Percentiles rank a stretch among this genome's conserved stretches.
phyloP scores from a whole-genome alignment of 805 yeast species.

The Zygosaccharomyces rouxii region DNA sequence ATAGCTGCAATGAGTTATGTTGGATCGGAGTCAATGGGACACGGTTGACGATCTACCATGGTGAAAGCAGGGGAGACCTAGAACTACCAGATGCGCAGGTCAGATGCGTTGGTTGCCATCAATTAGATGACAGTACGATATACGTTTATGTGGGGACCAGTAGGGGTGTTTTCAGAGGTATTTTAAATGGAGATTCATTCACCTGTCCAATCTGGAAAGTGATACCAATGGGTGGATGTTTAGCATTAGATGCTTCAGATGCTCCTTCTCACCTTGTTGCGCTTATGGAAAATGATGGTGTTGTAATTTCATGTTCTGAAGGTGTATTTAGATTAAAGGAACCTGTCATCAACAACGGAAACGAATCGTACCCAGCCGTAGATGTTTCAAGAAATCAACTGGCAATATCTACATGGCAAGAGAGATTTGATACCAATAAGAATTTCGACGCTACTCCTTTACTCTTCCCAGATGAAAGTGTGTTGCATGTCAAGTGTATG shows the following conservation, averaged over 20 bases:
- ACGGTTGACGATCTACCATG: no score
- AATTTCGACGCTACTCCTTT: not conserved
- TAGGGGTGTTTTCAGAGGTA: no score
- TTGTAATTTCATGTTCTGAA: conserved; percentile 4
- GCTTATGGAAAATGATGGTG: conserved; percentile 6
- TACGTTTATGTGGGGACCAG: no score
- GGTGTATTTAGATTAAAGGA: not conserved
- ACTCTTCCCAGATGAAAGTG: conserved; percentile 8
- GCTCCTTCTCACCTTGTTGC: conserved; percentile 8
- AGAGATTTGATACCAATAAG: no score
- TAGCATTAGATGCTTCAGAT: conserved; percentile 5
- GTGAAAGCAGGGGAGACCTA: no score
- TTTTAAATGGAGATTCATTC: no score
- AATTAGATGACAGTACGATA: no score
- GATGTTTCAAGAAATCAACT: not conserved
- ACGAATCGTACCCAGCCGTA: not conserved
- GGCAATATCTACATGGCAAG: not conserved
- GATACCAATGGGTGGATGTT: conserved; percentile 6
- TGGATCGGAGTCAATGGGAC: no score
- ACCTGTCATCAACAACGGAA: not conserved
- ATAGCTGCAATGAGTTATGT: not conserved
- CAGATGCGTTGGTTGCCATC: no score
- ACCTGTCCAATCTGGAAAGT: not conserved
- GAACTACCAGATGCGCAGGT: no score
- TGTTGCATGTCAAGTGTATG: conserved; percentile 5